Evolutionary conservation across 208 protist genomes (phyloP), one percentile per base, ranked within the genome.

Genomic region (Wallacemonas sp.): DNA sequence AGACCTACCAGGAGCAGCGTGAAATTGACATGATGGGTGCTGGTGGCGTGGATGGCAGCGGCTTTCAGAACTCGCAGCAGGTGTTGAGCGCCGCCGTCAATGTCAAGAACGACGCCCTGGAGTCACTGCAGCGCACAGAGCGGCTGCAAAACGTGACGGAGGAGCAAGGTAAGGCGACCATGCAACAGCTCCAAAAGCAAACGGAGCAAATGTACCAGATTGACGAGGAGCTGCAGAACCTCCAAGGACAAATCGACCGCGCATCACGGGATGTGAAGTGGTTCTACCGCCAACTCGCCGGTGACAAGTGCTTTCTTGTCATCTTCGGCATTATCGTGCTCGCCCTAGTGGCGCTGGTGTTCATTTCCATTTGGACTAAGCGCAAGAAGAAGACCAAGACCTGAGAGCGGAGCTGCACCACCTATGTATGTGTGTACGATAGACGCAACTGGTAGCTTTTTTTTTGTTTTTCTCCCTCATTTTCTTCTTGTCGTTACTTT

Each of bases 161-260:
- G 77, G 84, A 95, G 63, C 66, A 70, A 25, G 86, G 86, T n/a
- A 81, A 71, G 61, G 79, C 76, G 20, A 92, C 84, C 32, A 64
- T 92, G 36, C 36, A 54, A 36, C 74, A 74, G 49, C 57, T 95
- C 22, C 84, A 82, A 65, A 74, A 81, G 63, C 89, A 95, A 71
- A 87, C 78, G 33, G 80, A 92, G 67, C 77, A 81, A 39, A 88
- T 92, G 77, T 91, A 93, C 29, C 84, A 92, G 20, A 77, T 95
- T 12, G 84, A 95, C 65, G 84, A 92, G 63, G 86, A 89, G 64
- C 73, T 95, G 49, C 72, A 85, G 52, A 84, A 88, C 52, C 41
- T 95, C 42, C 82, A 88, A 38, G 89, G 89, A 3, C 54, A 84
- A 44, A 50, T 95, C 32, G 82, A 95, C 61, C 86, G 81, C 41